phyloP scores from a whole-genome alignment of 1,284 basidiomycete genomes.

The Microbotryum intermedium region DNA sequence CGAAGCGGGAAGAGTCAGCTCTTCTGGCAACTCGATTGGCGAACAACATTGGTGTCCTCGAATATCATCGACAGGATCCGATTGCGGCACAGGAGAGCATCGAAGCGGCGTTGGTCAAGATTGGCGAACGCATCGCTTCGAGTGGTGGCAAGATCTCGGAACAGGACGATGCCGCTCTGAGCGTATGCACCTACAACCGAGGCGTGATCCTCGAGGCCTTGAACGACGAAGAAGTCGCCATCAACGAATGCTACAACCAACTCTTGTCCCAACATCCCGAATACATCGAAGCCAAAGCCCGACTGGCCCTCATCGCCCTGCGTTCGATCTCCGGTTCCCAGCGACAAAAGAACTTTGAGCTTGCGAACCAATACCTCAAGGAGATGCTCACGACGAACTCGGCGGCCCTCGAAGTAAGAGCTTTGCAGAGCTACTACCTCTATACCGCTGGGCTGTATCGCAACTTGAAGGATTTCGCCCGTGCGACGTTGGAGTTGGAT shows the following conservation, averaged over 20 bases:
- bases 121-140: conserved; percentile 48
- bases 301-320: conserved; percentile 68
- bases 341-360: conserved; percentile 55
- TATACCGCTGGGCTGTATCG: conserved; percentile 61
- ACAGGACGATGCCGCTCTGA: conserved; percentile 55
- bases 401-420: conserved; percentile 60
- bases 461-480: conserved; percentile 74
- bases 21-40: conserved; percentile 49
- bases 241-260: conserved; percentile 70
- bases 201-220: conserved; percentile 77
- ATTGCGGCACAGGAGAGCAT: conserved; percentile 45
- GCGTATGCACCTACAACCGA: conserved; percentile 77
- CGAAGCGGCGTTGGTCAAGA: conserved; percentile 41
- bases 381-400: conserved; percentile 66
- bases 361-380: conserved; percentile 78
- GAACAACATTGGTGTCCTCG: conserved; percentile 69
- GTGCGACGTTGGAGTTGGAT: conserved; percentile 68
- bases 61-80: conserved; percentile 47
- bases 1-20: not conserved
- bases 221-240: conserved; percentile 58
- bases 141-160: conserved; percentile 39
- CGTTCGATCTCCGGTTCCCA: conserved; percentile 28
- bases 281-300: conserved; percentile 91
- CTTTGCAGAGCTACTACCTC: conserved; percentile 77
- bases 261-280: conserved; percentile 77